phyloP scores from a whole-genome alignment of 768 basidiomycete species.

The Gloeophyllum trabeum region DNA sequence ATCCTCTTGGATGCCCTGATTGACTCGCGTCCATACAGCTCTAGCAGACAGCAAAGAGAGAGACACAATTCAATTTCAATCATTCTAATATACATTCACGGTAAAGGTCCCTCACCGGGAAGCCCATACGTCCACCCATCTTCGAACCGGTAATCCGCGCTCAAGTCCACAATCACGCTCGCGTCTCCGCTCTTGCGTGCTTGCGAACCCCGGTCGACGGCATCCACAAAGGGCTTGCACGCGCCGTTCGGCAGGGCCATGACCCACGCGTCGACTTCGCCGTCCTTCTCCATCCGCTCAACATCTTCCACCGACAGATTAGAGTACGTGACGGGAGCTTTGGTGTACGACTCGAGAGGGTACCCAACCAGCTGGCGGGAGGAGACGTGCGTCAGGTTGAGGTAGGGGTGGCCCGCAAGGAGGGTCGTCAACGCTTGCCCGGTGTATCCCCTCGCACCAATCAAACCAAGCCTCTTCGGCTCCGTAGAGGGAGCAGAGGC shows the following conservation, averaged over 20 bases:
- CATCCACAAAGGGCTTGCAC: slow-evolving; percentile 94
- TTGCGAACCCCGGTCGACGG: slow-evolving; percentile 67
- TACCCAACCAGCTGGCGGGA: slow-evolving; percentile 88
- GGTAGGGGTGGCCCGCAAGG: slow-evolving; percentile 80
- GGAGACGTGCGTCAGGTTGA: slow-evolving; percentile 90
- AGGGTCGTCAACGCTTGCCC: slow-evolving; percentile 85
- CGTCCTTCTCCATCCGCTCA: slow-evolving; percentile 77
- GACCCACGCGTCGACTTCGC: slow-evolving; percentile 95
- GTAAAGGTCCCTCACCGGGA: slow-evolving; percentile 75
- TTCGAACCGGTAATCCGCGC: slow-evolving; percentile 95
- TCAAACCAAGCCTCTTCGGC: slow-evolving; percentile 84
- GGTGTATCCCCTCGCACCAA: slow-evolving; percentile 94
- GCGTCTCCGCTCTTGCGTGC: slow-evolving; percentile 35
- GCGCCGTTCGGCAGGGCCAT: slow-evolving; percentile 99
- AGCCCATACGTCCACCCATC: slow-evolving; percentile 94
- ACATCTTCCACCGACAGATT: slow-evolving; percentile 75
- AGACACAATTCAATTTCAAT: slow-evolving; percentile 18
- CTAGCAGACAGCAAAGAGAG: slow-evolving; percentile 32
- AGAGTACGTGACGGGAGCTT: slow-evolving; percentile 60
- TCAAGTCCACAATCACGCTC: slow-evolving; percentile 84
- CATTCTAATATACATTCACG: slow-evolving; percentile 17
- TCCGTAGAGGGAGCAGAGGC: slow-evolving; percentile 34
- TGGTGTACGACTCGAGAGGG: slow-evolving; percentile 72
- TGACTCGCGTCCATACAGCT: slow-evolving; percentile 70
- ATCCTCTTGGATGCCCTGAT: slow-evolving; percentile 73